A percentile compares a stretch with the other conserved stretches of the same genome.
Evolutionary conservation across 176 grass and related monocot genomes (phyloP).

Genomic region (Metroxylon sagu): DNA sequence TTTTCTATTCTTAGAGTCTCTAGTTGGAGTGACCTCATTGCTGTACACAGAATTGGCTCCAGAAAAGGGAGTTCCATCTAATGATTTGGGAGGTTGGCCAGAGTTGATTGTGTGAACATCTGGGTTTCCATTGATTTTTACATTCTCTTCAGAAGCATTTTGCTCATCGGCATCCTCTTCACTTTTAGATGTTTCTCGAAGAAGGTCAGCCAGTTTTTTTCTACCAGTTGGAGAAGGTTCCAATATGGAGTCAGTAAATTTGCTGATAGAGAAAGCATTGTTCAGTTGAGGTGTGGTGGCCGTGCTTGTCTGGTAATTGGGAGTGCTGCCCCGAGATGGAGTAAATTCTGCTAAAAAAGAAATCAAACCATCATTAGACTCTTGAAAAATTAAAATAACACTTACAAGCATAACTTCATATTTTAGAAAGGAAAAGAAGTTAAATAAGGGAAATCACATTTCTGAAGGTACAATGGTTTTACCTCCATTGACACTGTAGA

Average conservation of each 20-base stretch:
- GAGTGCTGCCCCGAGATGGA: conserved; percentile 77
- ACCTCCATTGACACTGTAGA: neutral
- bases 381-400: too few relatives aligned
- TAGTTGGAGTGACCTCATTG: conserved; percentile 9
- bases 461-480: neutral
- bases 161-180: neutral
- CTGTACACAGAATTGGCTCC: conserved; percentile 34
- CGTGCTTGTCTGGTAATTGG: conserved; percentile 40
- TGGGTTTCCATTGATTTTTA: neutral
- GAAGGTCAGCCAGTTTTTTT: conserved; percentile 64
- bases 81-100: conserved; percentile 9
- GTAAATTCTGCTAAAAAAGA: conserved; percentile 64
- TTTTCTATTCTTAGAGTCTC: conserved; percentile 36
- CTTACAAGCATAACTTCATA: too few relatives aligned
- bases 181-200: conserved; percentile 38
- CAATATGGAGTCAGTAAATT: conserved; percentile 25
- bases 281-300: conserved; percentile 21
- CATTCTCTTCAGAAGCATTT: conserved; percentile 16
- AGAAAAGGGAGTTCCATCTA: conserved; percentile 18
- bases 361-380: neutral
- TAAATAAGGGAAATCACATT: neutral
- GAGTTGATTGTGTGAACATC: conserved; percentile 15
- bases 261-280: conserved; percentile 27
- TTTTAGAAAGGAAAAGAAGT: too few relatives aligned
- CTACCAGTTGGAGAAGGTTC: conserved; percentile 72